Conservation (phyloP, 2,329 filamentous ascomycete genomes). For the Neophaeococcomyces mojaviensis region DNA sequence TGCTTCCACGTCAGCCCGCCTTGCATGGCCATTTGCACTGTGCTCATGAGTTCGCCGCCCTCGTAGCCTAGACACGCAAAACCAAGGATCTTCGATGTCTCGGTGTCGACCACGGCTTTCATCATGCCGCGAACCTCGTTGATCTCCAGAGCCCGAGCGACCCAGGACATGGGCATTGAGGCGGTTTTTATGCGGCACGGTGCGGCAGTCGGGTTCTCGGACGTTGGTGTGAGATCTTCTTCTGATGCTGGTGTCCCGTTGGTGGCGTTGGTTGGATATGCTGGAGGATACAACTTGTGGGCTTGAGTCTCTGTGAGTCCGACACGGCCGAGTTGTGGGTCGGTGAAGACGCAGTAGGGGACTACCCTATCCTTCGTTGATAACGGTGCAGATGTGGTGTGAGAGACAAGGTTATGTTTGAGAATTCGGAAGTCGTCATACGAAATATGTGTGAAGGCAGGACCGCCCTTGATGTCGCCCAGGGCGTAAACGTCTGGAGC, state of each 20-base stretch:
- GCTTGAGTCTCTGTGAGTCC: slow-evolving; percentile 41
- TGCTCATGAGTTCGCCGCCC: slow-evolving; percentile 47
- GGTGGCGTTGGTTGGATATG: not conserved
- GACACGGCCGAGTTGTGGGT: slow-evolving; percentile 48
- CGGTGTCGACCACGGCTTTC: slow-evolving; percentile 45
- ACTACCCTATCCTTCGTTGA: slow-evolving; percentile 31
- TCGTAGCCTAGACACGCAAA: slow-evolving; percentile 47
- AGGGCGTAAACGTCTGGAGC: slow-evolving; percentile 40
- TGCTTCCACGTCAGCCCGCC: slow-evolving; percentile 40
- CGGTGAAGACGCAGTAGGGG: slow-evolving; percentile 47
- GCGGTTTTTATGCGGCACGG: slow-evolving; percentile 33
- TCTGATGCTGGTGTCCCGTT: too few species aligned
- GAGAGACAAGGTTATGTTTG: slow-evolving; percentile 37
- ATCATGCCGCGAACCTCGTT: slow-evolving; percentile 46
- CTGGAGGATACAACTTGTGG: slow-evolving; percentile 7
- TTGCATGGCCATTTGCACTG: slow-evolving; percentile 49
- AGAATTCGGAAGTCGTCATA: slow-evolving; percentile 51
- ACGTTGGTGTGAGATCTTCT: not conserved
- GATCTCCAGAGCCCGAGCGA: slow-evolving; percentile 46
- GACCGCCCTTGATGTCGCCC: slow-evolving; percentile 46
- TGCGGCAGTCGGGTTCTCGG: not conserved
- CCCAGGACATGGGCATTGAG: slow-evolving; percentile 46
- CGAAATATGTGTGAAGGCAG: slow-evolving; percentile 50
- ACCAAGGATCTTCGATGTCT: slow-evolving; percentile 44
- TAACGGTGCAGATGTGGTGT: slow-evolving; percentile 16